Evolutionary conservation across 129 eudicot species (phyloP).

Genomic region (Daucus carota): DNA sequence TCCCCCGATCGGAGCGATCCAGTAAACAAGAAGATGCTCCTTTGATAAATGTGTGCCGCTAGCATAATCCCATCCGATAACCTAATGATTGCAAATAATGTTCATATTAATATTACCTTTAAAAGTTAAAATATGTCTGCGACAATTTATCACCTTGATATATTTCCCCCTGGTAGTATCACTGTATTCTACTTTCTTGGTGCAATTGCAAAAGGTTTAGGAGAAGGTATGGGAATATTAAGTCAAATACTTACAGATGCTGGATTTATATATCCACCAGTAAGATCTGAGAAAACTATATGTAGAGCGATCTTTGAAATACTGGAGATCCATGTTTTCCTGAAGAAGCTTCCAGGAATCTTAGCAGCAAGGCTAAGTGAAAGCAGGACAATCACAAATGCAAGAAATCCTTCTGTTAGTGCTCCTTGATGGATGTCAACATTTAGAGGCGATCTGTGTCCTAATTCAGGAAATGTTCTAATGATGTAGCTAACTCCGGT

Average conservation of each 20-base stretch:
- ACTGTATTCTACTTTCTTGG: background rate
- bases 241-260: constrained; percentile 60
- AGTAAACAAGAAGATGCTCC: constrained; percentile 75
- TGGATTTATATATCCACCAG: constrained; percentile 93
- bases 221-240: background rate
- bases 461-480: constrained; percentile 53
- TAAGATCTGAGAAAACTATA: constrained; percentile 72
- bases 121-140: background rate
- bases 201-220: too few species aligned
- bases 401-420: constrained; percentile 72
- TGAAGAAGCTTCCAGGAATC: constrained; percentile 61
- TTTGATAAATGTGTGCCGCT: constrained; percentile 59
- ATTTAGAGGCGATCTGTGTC: constrained; percentile 55
- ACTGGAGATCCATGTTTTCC: constrained; percentile 85
- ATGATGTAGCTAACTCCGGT: constrained; percentile 61
- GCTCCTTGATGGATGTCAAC: constrained; percentile 75
- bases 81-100: constrained; percentile 27
- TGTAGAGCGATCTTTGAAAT: constrained; percentile 76
- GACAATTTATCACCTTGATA: background rate
- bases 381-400: constrained; percentile 53
- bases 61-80: constrained; percentile 95
- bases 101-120: background rate
- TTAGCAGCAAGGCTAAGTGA: constrained; percentile 43
- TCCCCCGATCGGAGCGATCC: constrained; percentile 75
- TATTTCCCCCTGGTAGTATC: background rate